Evolutionary conservation across 805 yeast species (phyloP).

Genomic region (Cyberlindnera euphorbiae): DNA sequence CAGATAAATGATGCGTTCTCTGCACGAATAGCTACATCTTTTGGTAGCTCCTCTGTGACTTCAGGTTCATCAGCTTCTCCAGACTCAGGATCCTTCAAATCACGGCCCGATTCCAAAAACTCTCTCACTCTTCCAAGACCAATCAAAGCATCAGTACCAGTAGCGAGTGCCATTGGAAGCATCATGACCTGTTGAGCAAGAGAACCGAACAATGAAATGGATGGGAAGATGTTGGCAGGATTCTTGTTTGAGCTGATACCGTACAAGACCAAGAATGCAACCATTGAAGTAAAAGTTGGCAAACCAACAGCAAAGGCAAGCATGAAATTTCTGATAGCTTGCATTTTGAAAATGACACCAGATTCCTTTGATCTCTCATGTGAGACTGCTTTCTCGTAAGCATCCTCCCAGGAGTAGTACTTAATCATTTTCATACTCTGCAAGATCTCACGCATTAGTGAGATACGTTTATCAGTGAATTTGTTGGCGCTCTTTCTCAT

Average conservation of each 20-base stretch:
- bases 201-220: slow-evolving; percentile 61
- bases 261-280: slow-evolving; percentile 40
- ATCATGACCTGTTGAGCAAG: slow-evolving; percentile 59
- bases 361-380: slow-evolving; percentile 56
- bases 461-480: slow-evolving; percentile 61
- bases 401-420: slow-evolving; percentile 82
- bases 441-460: slow-evolving; percentile 55
- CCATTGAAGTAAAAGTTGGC: slow-evolving; percentile 53
- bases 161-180: slow-evolving; percentile 65
- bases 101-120: slow-evolving; percentile 42
- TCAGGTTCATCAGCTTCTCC: slow-evolving; percentile 35
- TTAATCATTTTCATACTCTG: slow-evolving; percentile 66
- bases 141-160: slow-evolving; percentile 62
- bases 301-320: slow-evolving; percentile 47
- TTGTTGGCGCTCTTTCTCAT: slow-evolving; percentile 52
- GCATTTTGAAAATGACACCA: slow-evolving; percentile 50
- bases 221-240: slow-evolving; percentile 66
- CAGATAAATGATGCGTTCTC: slow-evolving; percentile 59
- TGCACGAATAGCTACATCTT: slow-evolving; percentile 43
- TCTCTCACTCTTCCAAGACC: slow-evolving; percentile 56
- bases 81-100: slow-evolving; percentile 35
- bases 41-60: slow-evolving; percentile 21
- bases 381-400: slow-evolving; percentile 53
- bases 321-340: slow-evolving; percentile 48
- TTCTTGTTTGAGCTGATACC: slow-evolving; percentile 33